These are phyloP conservation scores for Combretum micranthum DNA, from an alignment of 345 rosid genomes.

Conservation along the genomic window DNA sequence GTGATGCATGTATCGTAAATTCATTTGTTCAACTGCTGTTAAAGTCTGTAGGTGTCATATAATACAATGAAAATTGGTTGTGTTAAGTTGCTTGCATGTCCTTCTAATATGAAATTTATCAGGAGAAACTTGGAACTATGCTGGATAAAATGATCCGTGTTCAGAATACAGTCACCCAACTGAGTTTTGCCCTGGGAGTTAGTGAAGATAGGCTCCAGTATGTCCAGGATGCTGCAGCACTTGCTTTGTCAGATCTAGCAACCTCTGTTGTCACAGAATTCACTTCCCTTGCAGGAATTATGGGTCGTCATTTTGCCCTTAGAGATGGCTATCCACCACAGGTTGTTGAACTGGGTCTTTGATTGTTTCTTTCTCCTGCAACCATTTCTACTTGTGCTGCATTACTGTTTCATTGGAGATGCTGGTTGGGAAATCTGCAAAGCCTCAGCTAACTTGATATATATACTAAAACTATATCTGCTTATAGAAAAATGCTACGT, in stretches of 20 bases:
- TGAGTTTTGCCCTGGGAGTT: conserved; percentile 44
- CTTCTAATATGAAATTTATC: conserved; percentile 10
- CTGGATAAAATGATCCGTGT: conserved; percentile 76
- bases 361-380: conserved; percentile 1
- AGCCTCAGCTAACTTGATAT: no score
- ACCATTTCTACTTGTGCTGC: background rate
- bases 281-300: conserved; percentile 84
- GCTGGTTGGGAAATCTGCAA: no score
- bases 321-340: conserved; percentile 81
- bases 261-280: conserved; percentile 90
- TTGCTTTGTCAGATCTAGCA: conserved; percentile 96
- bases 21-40: background rate
- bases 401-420: no score
- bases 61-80: conserved; percentile 1
- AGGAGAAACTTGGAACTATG: conserved; percentile 98
- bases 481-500: no score
- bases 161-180: conserved; percentile 42
- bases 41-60: background rate
- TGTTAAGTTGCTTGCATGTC: no score
- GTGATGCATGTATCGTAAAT: no score
- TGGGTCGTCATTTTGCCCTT: conserved; percentile 96
- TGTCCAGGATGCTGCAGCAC: conserved; percentile 76
- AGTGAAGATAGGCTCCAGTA: conserved; percentile 41
- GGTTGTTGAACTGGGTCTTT: conserved; percentile 33
- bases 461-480: no score